Percentiles rank a stretch among this genome's conserved stretches.
phyloP scores from a whole-genome alignment of 2,329 filamentous ascomycete species.

The Cyclaneusma minus region DNA sequence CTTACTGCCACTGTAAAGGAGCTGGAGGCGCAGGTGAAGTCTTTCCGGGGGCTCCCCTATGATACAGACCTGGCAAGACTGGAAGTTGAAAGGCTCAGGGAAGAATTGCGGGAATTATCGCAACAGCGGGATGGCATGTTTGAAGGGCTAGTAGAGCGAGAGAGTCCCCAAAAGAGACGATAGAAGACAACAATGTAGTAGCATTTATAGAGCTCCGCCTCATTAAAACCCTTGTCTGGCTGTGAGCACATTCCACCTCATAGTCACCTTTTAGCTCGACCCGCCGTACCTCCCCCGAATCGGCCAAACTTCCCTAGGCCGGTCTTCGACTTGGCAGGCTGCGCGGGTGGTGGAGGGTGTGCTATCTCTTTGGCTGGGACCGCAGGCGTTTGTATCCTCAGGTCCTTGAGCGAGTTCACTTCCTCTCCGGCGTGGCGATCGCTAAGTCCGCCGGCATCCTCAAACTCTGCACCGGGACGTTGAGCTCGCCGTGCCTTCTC shows the following conservation, averaged over 20 bases:
- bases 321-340: conserved; percentile 40
- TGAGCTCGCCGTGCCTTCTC: conserved; percentile 66
- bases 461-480: conserved; percentile 29
- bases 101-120: conserved; percentile 45
- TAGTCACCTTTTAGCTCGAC: conserved; percentile 30
- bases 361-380: conserved; percentile 32
- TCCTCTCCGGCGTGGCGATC: conserved; percentile 20
- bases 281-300: conserved; percentile 52
- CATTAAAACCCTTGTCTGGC: conserved; percentile 3
- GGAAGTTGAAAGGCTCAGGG: conserved; percentile 53
- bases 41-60: conserved; percentile 58
- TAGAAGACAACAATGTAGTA: conserved; percentile 22
- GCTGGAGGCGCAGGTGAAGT: conserved; percentile 45
- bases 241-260: too few relatives aligned
- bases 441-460: conserved; percentile 33
- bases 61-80: conserved; percentile 51
- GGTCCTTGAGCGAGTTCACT: conserved; percentile 17
- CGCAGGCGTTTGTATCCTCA: conserved; percentile 23
- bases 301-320: conserved; percentile 56
- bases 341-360: conserved; percentile 23
- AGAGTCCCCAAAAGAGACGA: conserved; percentile 32
- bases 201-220: too few relatives aligned
- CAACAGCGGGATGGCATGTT: conserved; percentile 57
- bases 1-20: conserved; percentile 41
- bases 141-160: conserved; percentile 51